Conservation (phyloP, 176 grass and related monocot species). For the Musa acuminata region DNA sequence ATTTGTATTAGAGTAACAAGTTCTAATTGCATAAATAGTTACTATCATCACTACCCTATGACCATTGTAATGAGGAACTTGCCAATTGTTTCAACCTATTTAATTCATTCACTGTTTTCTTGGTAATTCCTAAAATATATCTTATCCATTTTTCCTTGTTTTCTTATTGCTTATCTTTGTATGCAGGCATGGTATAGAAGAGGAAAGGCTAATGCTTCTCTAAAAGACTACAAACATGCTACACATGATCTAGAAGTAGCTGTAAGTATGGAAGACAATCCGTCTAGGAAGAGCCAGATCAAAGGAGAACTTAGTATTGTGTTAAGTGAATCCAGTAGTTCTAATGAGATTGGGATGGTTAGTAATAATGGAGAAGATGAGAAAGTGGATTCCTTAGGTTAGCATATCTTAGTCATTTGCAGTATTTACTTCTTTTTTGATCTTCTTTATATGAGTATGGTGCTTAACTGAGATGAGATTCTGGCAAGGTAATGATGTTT, state of each 20-base stretch:
- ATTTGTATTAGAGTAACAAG: neutral
- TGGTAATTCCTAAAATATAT: neutral
- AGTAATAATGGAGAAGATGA: slow-evolving; percentile 16
- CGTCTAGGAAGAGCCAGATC: slow-evolving; percentile 65
- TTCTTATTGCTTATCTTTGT: slow-evolving; percentile 14
- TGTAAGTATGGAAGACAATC: slow-evolving; percentile 45
- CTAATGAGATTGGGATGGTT: slow-evolving; percentile 23
- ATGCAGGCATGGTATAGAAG: slow-evolving; percentile 87
- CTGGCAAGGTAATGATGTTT: neutral
- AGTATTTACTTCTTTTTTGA: neutral
- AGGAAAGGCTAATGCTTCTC: slow-evolving; percentile 65
- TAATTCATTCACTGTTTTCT: neutral
- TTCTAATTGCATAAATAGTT: neutral
- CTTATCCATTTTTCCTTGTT: neutral
- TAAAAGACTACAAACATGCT: slow-evolving; percentile 53
- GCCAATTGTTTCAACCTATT: neutral
- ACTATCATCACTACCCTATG: neutral
- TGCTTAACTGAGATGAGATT: neutral
- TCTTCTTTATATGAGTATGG: neutral
- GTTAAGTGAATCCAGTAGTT: slow-evolving; percentile 21
- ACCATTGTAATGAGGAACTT: neutral
- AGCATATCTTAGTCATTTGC: neutral
- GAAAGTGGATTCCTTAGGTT: slow-evolving; percentile 28
- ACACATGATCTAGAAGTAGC: slow-evolving; percentile 70
- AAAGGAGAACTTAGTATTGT: slow-evolving; percentile 50